phyloP scores from a whole-genome alignment of 768 basidiomycete species.

The Amanita rubescens region DNA sequence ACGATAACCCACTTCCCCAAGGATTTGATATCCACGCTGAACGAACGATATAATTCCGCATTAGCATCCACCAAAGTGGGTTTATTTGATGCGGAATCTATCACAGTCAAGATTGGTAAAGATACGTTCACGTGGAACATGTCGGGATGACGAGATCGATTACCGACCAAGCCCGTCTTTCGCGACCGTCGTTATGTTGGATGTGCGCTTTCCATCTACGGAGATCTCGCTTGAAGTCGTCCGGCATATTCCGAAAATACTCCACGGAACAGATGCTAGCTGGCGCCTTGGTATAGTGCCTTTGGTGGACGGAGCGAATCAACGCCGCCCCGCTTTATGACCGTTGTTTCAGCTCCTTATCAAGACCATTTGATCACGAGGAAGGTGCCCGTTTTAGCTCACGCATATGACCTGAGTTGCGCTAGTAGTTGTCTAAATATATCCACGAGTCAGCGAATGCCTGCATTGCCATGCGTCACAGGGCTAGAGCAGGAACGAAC shows the following conservation, averaged over 20 bases:
- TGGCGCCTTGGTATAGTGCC: neutral
- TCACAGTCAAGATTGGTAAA: constrained; percentile 69
- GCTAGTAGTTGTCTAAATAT: constrained; percentile 1
- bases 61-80: constrained; percentile 39
- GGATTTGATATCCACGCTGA: constrained; percentile 40
- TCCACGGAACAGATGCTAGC: neutral
- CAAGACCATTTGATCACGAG: constrained; percentile 1
- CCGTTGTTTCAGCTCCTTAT: neutral
- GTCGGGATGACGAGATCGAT: constrained; percentile 16
- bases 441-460: neutral
- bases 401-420: constrained; percentile 1
- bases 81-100: constrained; percentile 41
- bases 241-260: neutral
- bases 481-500: neutral
- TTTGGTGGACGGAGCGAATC: neutral
- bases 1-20: constrained; percentile 47
- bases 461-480: neutral
- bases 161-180: neutral
- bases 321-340: neutral
- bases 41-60: constrained; percentile 34
- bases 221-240: neutral
- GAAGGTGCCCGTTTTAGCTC: neutral
- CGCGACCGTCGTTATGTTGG: neutral
- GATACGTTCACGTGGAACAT: constrained; percentile 45
- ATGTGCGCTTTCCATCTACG: neutral